phyloP scores from a whole-genome alignment of 805 yeast species.

The Limtongia smithiae region DNA sequence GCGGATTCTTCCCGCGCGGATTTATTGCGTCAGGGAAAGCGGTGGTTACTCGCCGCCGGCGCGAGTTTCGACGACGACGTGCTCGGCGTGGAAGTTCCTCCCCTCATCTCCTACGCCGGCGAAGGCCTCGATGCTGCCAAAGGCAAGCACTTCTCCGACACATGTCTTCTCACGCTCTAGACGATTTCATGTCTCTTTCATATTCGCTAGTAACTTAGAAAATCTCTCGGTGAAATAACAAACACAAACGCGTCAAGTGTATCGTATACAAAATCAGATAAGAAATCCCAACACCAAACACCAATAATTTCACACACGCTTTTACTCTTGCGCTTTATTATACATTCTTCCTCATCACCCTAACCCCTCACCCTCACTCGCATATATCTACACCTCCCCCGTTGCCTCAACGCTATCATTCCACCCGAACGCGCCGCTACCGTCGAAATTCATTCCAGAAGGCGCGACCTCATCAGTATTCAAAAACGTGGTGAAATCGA shows the following conservation, averaged over 20 bases:
- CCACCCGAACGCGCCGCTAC: slow-evolving; percentile 26
- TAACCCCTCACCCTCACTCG: too few species aligned
- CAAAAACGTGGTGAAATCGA: slow-evolving; percentile 28
- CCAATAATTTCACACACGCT: too few species aligned
- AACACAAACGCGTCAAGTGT: background rate
- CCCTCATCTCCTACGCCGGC: slow-evolving; percentile 67
- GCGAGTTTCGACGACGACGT: slow-evolving; percentile 41
- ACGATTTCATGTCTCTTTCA: too few species aligned
- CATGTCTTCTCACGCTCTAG: background rate
- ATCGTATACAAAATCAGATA: background rate
- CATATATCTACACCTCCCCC: slow-evolving; percentile 28
- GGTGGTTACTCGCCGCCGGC: slow-evolving; percentile 73
- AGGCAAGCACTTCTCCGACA: slow-evolving; percentile 42
- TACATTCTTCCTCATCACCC: too few species aligned
- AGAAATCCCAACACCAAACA: slow-evolving; percentile 20
- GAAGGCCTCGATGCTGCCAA: slow-evolving; percentile 59
- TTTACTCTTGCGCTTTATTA: too few species aligned
- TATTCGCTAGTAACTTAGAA: too few species aligned
- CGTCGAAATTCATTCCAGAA: slow-evolving; percentile 26
- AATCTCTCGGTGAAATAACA: background rate
- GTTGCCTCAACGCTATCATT: slow-evolving; percentile 31
- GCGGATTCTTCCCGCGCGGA: slow-evolving; percentile 75
- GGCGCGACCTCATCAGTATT: slow-evolving; percentile 26
- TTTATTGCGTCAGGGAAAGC: slow-evolving; percentile 61
- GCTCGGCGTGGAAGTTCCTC: slow-evolving; percentile 69